phyloP scores from a whole-genome alignment of 164 flowering plant species.

The Kingdonia uniflora region DNA sequence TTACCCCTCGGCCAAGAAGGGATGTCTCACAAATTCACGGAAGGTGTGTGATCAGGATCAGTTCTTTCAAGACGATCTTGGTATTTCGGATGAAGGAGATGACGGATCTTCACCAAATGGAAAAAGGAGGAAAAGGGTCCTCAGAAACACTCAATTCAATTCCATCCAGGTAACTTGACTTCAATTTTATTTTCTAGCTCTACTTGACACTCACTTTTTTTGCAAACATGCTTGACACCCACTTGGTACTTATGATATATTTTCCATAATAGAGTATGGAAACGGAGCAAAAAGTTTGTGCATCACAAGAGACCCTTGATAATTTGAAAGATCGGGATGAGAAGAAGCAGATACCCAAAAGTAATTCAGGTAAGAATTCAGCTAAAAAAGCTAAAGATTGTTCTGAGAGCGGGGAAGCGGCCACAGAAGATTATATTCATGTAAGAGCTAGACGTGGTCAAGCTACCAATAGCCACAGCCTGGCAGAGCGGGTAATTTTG shows the following conservation, averaged over 20 bases:
- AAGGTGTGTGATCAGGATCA: slow-evolving; percentile 13
- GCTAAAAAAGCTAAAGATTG: slow-evolving; percentile 51
- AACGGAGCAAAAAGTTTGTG: slow-evolving; percentile 30
- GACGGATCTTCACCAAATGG: slow-evolving; percentile 30
- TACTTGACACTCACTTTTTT: too few species aligned
- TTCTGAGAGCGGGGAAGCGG: slow-evolving; percentile 42
- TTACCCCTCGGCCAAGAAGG: slow-evolving; percentile 24
- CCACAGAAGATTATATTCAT: slow-evolving; percentile 75
- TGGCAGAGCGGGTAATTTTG: slow-evolving; percentile 78
- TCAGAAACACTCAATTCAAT: slow-evolving; percentile 22
- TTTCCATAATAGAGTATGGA: slow-evolving; percentile 24
- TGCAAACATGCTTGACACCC: too few species aligned
- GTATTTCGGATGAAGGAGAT: slow-evolving; percentile 24
- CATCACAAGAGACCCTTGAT: slow-evolving; percentile 28
- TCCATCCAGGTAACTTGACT: slow-evolving; percentile 31
- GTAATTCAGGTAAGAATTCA: slow-evolving; percentile 20
- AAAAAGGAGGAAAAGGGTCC: slow-evolving; percentile 50
- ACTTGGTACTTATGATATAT: too few species aligned
- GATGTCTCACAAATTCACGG: slow-evolving; percentile 15
- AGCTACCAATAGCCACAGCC: slow-evolving; percentile 97
- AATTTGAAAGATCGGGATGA: slow-evolving; percentile 35
- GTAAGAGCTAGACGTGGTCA: slow-evolving; percentile 92
- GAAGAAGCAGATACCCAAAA: slow-evolving; percentile 39
- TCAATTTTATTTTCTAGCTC: too few species aligned
- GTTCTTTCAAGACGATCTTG: slow-evolving; percentile 23